Conservation (phyloP, 805 yeast genomes). For the Pichia phayaonensis region DNA sequence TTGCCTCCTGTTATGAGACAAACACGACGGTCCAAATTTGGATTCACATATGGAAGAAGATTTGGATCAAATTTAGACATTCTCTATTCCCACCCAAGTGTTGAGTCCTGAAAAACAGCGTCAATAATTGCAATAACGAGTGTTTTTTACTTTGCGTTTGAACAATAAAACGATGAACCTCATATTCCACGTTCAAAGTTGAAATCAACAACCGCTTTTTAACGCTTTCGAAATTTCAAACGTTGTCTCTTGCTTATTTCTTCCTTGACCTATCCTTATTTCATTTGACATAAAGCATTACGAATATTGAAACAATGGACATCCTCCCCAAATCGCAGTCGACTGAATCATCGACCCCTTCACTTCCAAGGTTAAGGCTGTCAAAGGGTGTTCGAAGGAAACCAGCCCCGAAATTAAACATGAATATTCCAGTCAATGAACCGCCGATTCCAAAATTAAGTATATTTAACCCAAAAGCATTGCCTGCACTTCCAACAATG, state of each 20-base stretch:
- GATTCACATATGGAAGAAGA: constrained; percentile 54
- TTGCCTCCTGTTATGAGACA: constrained; percentile 79
- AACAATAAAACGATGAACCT: no score
- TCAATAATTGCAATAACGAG: no score
- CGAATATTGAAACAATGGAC: no score
- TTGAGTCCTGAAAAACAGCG: no score
- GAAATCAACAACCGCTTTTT: no score
- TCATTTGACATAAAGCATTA: background rate
- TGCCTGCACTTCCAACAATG: constrained; percentile 2
- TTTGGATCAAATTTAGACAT: constrained; percentile 32
- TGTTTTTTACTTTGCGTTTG: no score
- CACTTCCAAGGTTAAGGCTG: constrained; percentile 6
- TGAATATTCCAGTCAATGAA: constrained; percentile 4
- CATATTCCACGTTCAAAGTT: no score
- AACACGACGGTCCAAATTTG: constrained; percentile 45
- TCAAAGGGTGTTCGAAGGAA: constrained; percentile 7
- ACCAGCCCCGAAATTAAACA: constrained; percentile 9
- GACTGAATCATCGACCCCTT: background rate
- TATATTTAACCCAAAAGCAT: background rate
- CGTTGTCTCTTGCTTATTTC: background rate
- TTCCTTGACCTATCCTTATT: background rate
- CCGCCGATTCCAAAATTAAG: background rate
- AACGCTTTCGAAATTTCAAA: background rate
- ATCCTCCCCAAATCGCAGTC: background rate
- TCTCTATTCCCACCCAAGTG: background rate